A percentile compares a stretch with the other conserved stretches of the same genome.
Conservation (phyloP, 2,329 filamentous ascomycete species). For the Diaporthe citriasiana region DNA sequence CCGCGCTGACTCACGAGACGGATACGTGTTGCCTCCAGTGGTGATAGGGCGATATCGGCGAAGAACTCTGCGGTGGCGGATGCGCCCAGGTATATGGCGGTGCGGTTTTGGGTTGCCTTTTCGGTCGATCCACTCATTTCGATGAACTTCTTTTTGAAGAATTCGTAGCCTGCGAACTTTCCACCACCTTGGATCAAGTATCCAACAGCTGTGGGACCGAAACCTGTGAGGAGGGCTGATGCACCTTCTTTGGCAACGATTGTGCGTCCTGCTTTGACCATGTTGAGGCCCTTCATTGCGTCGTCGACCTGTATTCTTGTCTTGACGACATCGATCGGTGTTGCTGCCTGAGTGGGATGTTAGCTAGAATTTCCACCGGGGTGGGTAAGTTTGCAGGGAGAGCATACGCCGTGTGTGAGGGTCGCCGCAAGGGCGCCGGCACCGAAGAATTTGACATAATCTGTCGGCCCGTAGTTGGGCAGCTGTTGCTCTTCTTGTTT, state of each 20-base stretch:
- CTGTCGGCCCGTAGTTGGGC: constrained; percentile 57
- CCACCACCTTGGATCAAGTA: constrained; percentile 92
- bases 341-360: constrained; percentile 58
- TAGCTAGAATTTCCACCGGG: neutral
- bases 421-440: constrained; percentile 67
- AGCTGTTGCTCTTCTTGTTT: constrained; percentile 48
- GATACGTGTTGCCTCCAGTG: constrained; percentile 85
- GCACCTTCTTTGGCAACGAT: constrained; percentile 86
- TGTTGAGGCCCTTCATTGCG: constrained; percentile 84
- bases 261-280: constrained; percentile 83
- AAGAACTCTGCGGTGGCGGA: constrained; percentile 79
- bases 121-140: constrained; percentile 71
- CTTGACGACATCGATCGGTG: constrained; percentile 81
- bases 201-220: constrained; percentile 87
- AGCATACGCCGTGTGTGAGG: constrained; percentile 63
- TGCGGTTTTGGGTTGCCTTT: constrained; percentile 60
- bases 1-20: constrained; percentile 86
- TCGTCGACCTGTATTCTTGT: constrained; percentile 93
- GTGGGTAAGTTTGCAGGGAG: neutral
- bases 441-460: constrained; percentile 68
- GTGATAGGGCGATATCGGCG: constrained; percentile 87
- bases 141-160: constrained; percentile 93
- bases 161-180: constrained; percentile 94
- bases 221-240: constrained; percentile 83
- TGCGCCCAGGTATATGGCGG: constrained; percentile 78